A percentile compares a stretch with the other conserved stretches of the same genome.
Conservation (phyloP, 805 yeast species). For the Suhomyces xylopsoci region DNA sequence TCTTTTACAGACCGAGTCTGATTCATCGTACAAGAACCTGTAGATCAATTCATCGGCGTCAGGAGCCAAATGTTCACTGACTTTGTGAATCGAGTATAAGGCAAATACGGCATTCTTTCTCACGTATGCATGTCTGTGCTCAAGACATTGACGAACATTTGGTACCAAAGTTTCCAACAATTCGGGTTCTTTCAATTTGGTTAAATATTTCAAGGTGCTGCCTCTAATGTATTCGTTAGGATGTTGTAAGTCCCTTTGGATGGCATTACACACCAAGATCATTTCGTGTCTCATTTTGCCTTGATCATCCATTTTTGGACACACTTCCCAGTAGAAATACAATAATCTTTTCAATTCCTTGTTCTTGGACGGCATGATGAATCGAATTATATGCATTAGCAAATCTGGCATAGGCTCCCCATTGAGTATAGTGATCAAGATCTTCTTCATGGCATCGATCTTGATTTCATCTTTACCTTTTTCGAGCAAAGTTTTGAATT, state of each 20-base stretch:
- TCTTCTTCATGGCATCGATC: constrained; percentile 84
- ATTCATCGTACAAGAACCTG: constrained; percentile 72
- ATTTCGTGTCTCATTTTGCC: constrained; percentile 97
- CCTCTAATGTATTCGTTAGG: constrained; percentile 98
- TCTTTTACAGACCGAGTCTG: constrained; percentile 91
- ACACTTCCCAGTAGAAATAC: constrained; percentile 97
- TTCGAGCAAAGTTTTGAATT: constrained; percentile 75
- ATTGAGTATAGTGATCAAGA: constrained; percentile 81
- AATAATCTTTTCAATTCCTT: constrained; percentile 89
- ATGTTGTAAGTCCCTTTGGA: constrained; percentile 95
- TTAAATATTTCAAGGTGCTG: constrained; percentile 85
- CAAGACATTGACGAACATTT: constrained; percentile 83
- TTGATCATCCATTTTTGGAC: constrained; percentile 82
- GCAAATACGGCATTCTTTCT: constrained; percentile 97
- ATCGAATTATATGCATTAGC: constrained; percentile 94
- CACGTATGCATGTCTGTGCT: constrained; percentile 96
- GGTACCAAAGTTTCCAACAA: constrained; percentile 94
- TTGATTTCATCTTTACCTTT: constrained; percentile 87
- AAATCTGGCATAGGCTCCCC: constrained; percentile 91
- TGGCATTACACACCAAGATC: constrained; percentile 97
- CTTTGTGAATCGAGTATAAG: constrained; percentile 73
- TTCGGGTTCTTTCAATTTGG: constrained; percentile 90
- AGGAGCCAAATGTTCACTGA: constrained; percentile 83
- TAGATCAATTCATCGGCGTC: constrained; percentile 88
- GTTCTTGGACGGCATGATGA: constrained; percentile 92